phyloP scores from a whole-genome alignment of 495 filamentous ascomycete species.

The Apiosordaria backusii region DNA sequence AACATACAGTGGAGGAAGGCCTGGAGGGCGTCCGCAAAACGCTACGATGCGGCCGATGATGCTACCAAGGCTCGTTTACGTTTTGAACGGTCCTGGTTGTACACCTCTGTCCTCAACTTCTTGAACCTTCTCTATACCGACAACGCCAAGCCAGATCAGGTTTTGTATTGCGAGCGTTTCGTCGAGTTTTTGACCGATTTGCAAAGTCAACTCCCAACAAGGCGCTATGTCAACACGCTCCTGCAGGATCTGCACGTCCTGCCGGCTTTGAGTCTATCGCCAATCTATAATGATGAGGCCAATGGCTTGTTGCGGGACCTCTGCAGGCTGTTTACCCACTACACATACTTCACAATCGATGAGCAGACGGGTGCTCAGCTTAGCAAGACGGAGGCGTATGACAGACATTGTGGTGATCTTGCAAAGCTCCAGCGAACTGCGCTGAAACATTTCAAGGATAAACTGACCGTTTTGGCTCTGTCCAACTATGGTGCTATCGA shows the following conservation, averaged over 20 bases:
- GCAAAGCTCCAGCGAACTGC: conserved; percentile 77
- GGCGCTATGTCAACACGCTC: conserved; percentile 88
- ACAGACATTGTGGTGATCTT: conserved; percentile 69
- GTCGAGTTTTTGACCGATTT: conserved; percentile 88
- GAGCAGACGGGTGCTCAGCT: conserved; percentile 81
- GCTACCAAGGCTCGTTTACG: conserved; percentile 69
- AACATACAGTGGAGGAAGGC: conserved; percentile 72
- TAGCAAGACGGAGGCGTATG: conserved; percentile 67
- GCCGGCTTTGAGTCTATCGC: conserved; percentile 74
- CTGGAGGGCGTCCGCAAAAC: conserved; percentile 83
- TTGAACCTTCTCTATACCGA: conserved; percentile 65
- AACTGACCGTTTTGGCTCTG: conserved; percentile 82
- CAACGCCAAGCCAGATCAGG: conserved; percentile 54
- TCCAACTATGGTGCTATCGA: conserved; percentile 90
- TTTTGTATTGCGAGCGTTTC: conserved; percentile 88
- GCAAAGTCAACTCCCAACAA: conserved; percentile 87
- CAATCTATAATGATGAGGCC: conserved; percentile 66
- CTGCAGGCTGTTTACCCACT: conserved; percentile 74
- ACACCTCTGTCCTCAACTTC: conserved; percentile 80
- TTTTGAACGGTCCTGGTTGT: conserved; percentile 94
- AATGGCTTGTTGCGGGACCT: conserved; percentile 82
- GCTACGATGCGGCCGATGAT: conserved; percentile 86
- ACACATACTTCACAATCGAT: conserved; percentile 82
- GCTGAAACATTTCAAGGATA: conserved; percentile 82
- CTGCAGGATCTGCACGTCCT: conserved; percentile 89